Evolutionary conservation across 192 early-diverging fungal genomes (phyloP), one percentile per base, ranked within the genome.

Genomic region (Rhizophagus clarus): DNA sequence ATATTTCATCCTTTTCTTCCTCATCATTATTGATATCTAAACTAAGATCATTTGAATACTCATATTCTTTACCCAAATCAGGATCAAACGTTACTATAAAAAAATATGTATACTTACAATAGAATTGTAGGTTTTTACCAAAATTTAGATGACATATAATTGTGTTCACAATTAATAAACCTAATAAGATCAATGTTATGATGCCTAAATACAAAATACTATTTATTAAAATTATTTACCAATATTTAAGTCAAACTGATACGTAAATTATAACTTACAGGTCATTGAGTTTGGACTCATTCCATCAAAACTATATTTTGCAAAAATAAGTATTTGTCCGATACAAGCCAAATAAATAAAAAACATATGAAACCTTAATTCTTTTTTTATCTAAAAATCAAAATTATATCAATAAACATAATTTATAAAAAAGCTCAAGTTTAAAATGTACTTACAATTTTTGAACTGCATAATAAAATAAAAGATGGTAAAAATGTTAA

Each of bases 21-120:
- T 56, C 15, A 22, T 6, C 49, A 3, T 56, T 14, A 20, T 56
- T 14, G 14, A 3, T 20, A 17, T 56, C 49, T 4, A 20, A 22
- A 4, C 14, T 20, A 20, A 56, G 14, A 20, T 56, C 49, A 56
- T 56, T 56, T 56, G 4, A 56, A 56, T 56, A 56, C 14, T 56
- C 49, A 22, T 56, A 56, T 20, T 56, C 49, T 17, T 17, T 20
- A 17, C 49, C 49, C 49, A 56, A 56, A 14, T 56, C 17, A 20
- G 49, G 49, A 20, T 56, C 17, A 20, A 56, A 56, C 49, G 49
- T 20, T 20, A 56, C 49, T 56, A 56, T 20, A 56, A 20, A 17
- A 56, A 56, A 56, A 56, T 56, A n/a, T n/a, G n/a, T n/a, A n/a
- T 51, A 56, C 49, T 56, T 56, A 56, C 49, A 56, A 56, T 56